Percentiles rank a stretch among this genome's conserved stretches.
phyloP scores from a whole-genome alignment of 208 protist species.

The Zelonia costaricensis region DNA sequence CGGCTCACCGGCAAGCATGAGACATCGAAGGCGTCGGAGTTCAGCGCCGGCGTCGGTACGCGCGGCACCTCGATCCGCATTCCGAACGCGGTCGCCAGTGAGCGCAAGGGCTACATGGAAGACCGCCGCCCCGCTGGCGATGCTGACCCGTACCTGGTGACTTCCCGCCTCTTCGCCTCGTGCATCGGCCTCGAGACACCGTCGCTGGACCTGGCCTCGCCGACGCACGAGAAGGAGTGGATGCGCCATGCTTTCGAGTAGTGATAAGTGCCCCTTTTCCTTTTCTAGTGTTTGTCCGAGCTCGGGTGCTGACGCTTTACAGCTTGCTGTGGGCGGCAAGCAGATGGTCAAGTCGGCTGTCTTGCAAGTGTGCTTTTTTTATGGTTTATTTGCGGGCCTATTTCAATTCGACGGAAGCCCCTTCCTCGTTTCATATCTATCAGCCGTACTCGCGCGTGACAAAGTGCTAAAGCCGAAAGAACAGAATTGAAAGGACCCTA shows the following conservation, averaged over 20 bases:
- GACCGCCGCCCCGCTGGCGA: conserved; percentile 96
- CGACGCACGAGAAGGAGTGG: conserved; percentile 66
- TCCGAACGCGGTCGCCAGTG: conserved; percentile 88
- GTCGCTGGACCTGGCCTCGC: conserved; percentile 57
- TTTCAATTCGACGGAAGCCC: too few species aligned
- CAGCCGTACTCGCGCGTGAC: too few species aligned
- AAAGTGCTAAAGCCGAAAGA: too few species aligned
- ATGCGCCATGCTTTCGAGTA: conserved; percentile 55
- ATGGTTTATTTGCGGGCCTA: too few species aligned
- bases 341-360: too few species aligned
- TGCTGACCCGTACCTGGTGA: conserved; percentile 97
- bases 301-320: too few species aligned
- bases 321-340: too few species aligned
- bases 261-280: too few species aligned
- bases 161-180: conserved; percentile 88
- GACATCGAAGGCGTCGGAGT: conserved; percentile 73
- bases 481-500: too few species aligned
- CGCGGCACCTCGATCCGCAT: conserved; percentile 96
- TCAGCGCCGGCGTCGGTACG: conserved; percentile 84
- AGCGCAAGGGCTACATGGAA: conserved; percentile 97
- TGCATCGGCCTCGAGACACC: conserved; percentile 59
- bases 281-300: too few species aligned
- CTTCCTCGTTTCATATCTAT: too few species aligned
- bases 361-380: too few species aligned
- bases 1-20: conserved; percentile 89